Evolutionary conservation across 2,329 filamentous ascomycete genomes (phyloP).

Genomic region (Coniochaeta pulveracea): DNA sequence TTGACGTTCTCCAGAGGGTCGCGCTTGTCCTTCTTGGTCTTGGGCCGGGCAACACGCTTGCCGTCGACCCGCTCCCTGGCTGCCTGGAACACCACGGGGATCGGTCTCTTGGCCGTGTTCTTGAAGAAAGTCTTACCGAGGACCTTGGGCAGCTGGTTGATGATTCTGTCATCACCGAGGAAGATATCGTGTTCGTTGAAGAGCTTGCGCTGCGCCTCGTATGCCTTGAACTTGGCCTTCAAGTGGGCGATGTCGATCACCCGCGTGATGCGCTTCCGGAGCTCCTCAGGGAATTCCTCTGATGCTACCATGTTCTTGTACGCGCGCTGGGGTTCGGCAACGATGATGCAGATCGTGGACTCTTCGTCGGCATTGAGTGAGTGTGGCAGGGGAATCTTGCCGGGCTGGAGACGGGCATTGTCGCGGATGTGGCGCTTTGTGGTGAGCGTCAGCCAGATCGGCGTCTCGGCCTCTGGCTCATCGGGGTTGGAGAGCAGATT

Average conservation of each 20-base stretch:
- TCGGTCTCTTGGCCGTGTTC: conserved; percentile 68
- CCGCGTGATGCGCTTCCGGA: conserved; percentile 57
- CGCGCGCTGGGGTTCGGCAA: conserved; percentile 63
- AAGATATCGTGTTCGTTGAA: conserved; percentile 84
- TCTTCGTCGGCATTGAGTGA: conserved; percentile 56
- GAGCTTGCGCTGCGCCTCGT: conserved; percentile 77
- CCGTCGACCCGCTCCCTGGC: conserved; percentile 50
- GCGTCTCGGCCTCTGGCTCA: conserved; percentile 29
- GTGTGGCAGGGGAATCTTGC: conserved; percentile 71
- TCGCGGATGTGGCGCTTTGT: conserved; percentile 59
- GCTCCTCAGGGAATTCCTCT: conserved; percentile 55
- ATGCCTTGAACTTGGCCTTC: conserved; percentile 71
- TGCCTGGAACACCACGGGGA: conserved; percentile 62
- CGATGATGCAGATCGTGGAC: conserved; percentile 65
- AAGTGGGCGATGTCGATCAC: conserved; percentile 79
- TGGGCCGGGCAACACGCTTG: conserved; percentile 46
- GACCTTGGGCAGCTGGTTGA: conserved; percentile 58
- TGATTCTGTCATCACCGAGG: conserved; percentile 80
- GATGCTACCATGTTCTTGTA: conserved; percentile 84
- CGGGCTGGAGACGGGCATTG: conserved; percentile 69
- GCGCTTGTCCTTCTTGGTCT: conserved; percentile 32
- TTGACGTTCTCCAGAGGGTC: conserved; percentile 20
- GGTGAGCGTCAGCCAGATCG: conserved; percentile 51
- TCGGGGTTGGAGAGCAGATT: conserved; percentile 38
- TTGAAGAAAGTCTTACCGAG: conserved; percentile 94